A percentile compares a stretch with the other conserved stretches of the same genome.
Conservation (phyloP, 2,329 filamentous ascomycete species). For the Pleurostoma richardsiae region DNA sequence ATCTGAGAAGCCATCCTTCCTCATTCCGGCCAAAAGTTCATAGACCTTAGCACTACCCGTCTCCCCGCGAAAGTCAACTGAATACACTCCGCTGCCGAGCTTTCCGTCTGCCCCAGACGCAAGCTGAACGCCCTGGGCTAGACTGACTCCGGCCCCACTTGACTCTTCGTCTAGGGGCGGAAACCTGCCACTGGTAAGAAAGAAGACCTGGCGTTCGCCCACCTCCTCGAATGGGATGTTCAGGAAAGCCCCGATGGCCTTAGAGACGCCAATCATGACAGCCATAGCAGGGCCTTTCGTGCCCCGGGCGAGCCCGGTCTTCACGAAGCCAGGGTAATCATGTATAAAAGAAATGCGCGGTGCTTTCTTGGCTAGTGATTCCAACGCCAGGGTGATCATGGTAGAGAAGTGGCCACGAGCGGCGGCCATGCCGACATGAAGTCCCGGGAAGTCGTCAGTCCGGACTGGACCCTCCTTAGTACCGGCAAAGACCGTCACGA, state of each 20-base stretch:
- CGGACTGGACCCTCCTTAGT: slow-evolving; percentile 47
- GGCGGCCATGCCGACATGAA: slow-evolving; percentile 27
- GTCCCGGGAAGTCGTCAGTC: slow-evolving; percentile 36
- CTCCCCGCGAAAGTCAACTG: slow-evolving; percentile 25
- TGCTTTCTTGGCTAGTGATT: slow-evolving; percentile 38
- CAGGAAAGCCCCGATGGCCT: no score
- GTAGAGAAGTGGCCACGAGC: slow-evolving; percentile 39
- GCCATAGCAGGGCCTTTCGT: slow-evolving; percentile 12
- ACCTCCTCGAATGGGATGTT: slow-evolving; percentile 16
- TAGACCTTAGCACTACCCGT: slow-evolving; percentile 16
- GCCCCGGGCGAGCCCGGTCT: slow-evolving; percentile 19
- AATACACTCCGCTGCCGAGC: slow-evolving; percentile 30
- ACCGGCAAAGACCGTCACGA: slow-evolving; percentile 48
- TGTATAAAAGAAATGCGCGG: slow-evolving; percentile 36
- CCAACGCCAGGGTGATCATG: slow-evolving; percentile 43
- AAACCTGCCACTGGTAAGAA: slow-evolving; percentile 27
- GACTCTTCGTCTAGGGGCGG: slow-evolving; percentile 15
- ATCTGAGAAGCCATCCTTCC: slow-evolving; percentile 20
- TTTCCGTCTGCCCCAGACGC: slow-evolving; percentile 23
- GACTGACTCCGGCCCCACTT: slow-evolving; percentile 15
- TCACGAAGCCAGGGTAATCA: slow-evolving; percentile 30
- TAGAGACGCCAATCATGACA: slow-evolving; percentile 3
- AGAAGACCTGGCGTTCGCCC: slow-evolving; percentile 31
- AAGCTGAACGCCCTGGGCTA: slow-evolving; percentile 14
- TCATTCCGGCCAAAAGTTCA: slow-evolving; percentile 17